Conservation (phyloP, 495 filamentous ascomycete genomes). For the Platismatia glauca region DNA sequence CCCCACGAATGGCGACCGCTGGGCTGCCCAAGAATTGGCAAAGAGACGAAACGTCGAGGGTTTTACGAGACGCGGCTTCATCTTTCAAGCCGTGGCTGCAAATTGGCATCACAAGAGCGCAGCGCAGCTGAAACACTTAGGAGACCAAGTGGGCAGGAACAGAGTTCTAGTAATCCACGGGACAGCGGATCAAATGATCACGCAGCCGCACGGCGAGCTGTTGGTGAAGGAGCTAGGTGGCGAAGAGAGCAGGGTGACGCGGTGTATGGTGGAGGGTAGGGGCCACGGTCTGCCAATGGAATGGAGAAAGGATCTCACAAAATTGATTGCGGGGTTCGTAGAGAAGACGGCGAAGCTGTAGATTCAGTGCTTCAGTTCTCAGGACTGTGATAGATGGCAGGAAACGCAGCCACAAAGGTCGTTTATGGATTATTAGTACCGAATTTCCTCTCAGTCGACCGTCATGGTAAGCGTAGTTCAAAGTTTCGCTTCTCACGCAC, state of each 20-base stretch:
- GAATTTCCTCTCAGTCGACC: not conserved
- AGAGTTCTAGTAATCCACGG: conserved; percentile 70
- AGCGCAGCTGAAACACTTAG: conserved; percentile 53
- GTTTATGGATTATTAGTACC: not conserved
- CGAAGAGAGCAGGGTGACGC: conserved; percentile 37
- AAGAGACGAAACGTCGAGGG: conserved; percentile 48
- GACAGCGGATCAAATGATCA: conserved; percentile 65
- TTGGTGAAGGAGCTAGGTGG: conserved; percentile 45
- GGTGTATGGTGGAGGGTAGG: conserved; percentile 50
- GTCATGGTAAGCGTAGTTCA: not conserved
- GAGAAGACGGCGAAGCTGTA: conserved; percentile 24
- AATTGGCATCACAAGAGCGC: conserved; percentile 68
- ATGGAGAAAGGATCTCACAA: conserved; percentile 50
- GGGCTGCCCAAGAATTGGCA: conserved; percentile 62
- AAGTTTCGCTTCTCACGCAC: not conserved
- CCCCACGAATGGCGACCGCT: conserved; percentile 67
- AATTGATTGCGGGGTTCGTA: conserved; percentile 45
- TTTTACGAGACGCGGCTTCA: conserved; percentile 57
- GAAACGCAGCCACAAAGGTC: not conserved
- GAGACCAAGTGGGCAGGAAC: conserved; percentile 56
- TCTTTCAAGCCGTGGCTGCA: conserved; percentile 69
- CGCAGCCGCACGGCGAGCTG: conserved; percentile 51
- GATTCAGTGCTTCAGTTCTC: not conserved
- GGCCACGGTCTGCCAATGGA: conserved; percentile 65
- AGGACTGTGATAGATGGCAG: not conserved